A percentile compares a stretch with the other conserved stretches of the same genome.
Conservation (phyloP, 1,284 basidiomycete genomes). For the Boletus subluridellus region DNA sequence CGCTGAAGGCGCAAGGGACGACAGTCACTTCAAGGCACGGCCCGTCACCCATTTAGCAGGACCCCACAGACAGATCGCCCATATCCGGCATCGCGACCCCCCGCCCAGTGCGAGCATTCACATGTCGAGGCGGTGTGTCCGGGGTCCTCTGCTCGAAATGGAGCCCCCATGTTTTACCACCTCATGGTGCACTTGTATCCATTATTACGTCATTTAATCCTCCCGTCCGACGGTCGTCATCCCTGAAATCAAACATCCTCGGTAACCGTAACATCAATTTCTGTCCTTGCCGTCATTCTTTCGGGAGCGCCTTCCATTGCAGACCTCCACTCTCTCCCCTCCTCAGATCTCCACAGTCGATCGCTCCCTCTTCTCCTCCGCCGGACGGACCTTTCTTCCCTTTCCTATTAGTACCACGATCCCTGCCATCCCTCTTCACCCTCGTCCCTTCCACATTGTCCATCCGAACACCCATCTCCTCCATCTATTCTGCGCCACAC, state of each 20-base stretch:
- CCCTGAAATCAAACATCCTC: conserved; percentile 8
- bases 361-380: conserved; percentile 5
- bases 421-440: no score
- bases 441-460: neutral
- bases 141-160: neutral
- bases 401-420: neutral
- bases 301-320: conserved; percentile 22
- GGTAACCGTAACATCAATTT: neutral
- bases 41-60: conserved; percentile 9
- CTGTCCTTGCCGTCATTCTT: neutral
- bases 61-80: conserved; percentile 13
- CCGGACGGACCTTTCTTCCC: conserved; percentile 18
- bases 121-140: conserved; percentile 18
- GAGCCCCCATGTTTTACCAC: conserved; percentile 16
- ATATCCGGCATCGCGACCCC: conserved; percentile 18
- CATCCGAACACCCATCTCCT: neutral
- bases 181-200: conserved; percentile 20
- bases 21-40: conserved; percentile 18
- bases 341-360: conserved; percentile 9
- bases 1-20: conserved; percentile 17
- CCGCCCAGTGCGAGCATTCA: conserved; percentile 15
- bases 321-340: neutral
- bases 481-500: neutral
- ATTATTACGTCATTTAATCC: conserved; percentile 19
- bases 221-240: neutral